These are phyloP conservation scores for Xerocomellus chrysenteron DNA, from an alignment of 768 basidiomycete species.

Conservation along the genomic window DNA sequence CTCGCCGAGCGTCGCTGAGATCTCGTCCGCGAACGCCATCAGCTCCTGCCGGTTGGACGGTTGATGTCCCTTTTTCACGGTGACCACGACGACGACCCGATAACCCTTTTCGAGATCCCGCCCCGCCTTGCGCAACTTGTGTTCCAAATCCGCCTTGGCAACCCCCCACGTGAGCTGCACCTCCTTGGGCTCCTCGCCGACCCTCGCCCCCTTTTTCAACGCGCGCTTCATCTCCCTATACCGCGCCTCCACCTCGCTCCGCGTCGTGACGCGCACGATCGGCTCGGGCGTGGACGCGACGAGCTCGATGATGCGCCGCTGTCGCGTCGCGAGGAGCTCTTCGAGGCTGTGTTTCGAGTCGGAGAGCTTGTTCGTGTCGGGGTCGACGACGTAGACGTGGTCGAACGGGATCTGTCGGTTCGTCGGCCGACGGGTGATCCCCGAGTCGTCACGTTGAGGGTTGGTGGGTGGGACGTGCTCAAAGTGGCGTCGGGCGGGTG, in stretches of 20 bases:
- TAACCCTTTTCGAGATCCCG: constrained; percentile 60
- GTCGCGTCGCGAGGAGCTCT: constrained; percentile 48
- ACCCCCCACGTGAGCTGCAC: constrained; percentile 72
- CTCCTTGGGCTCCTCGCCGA: constrained; percentile 51
- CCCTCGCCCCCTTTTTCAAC: constrained; percentile 30
- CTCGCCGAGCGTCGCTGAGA: constrained; percentile 44
- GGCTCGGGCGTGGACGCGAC: constrained; percentile 49
- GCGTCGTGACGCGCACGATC: constrained; percentile 58
- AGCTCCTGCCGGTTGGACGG: constrained; percentile 39
- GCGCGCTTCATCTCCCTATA: constrained; percentile 38
- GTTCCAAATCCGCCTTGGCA: constrained; percentile 54
- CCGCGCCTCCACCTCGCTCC: constrained; percentile 41
- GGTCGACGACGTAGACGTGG: constrained; percentile 48
- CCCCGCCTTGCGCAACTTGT: constrained; percentile 61
- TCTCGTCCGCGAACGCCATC: constrained; percentile 44
- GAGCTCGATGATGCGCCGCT: constrained; percentile 51
- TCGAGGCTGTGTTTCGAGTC: constrained; percentile 34
- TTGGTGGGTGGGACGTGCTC: neutral
- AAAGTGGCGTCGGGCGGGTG: constrained; percentile 14
- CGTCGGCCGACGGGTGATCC: constrained; percentile 10
- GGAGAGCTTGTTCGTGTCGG: constrained; percentile 41
- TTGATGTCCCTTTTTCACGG: constrained; percentile 47
- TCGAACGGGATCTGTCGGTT: constrained; percentile 45
- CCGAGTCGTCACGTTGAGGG: no score
- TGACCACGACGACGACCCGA: constrained; percentile 55